Percentiles rank a stretch among this genome's conserved stretches.
phyloP scores from a whole-genome alignment of 129 eudicot species.

The Ambrosia trifida region DNA sequence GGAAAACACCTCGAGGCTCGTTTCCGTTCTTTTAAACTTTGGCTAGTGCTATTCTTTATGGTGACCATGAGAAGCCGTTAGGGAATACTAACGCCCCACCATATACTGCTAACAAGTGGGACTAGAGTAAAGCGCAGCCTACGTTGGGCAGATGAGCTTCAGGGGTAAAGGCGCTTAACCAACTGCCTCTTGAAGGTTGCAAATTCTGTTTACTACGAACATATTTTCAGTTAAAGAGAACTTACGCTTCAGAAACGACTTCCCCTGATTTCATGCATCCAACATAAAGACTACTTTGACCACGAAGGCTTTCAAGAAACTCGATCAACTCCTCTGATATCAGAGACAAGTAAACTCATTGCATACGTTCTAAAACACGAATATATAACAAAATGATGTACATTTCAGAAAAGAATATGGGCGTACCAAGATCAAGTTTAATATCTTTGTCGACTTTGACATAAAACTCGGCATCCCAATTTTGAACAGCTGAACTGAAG shows the following conservation, averaged over 20 bases:
- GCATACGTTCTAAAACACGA: background rate
- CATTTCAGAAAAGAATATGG: background rate
- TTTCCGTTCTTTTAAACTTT: too few species aligned
- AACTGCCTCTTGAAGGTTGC: too few species aligned
- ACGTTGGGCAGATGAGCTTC: too few species aligned
- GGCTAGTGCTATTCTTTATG: too few species aligned
- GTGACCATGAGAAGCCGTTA: too few species aligned
- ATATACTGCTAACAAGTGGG: too few species aligned
- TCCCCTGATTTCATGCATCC: conserved; percentile 97
- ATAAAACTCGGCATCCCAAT: conserved; percentile 96
- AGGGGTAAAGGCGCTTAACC: too few species aligned
- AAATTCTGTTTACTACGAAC: background rate
- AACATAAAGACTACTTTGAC: conserved; percentile 66
- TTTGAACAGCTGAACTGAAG: conserved; percentile 86
- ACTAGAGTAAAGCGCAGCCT: too few species aligned
- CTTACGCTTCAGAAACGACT: conserved; percentile 82
- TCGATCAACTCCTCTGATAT: conserved; percentile 67
- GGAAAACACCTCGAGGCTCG: too few species aligned
- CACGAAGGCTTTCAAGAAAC: conserved; percentile 70
- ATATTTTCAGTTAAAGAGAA: background rate
- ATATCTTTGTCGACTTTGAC: conserved; percentile 82
- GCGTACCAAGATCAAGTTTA: conserved; percentile 74
- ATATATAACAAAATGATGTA: background rate
- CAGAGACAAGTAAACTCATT: conserved; percentile 10
- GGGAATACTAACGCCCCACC: too few species aligned